These are phyloP conservation scores for Ustilago xerochloae DNA, from an alignment of 1,284 basidiomycete species.

Conservation along the genomic window DNA sequence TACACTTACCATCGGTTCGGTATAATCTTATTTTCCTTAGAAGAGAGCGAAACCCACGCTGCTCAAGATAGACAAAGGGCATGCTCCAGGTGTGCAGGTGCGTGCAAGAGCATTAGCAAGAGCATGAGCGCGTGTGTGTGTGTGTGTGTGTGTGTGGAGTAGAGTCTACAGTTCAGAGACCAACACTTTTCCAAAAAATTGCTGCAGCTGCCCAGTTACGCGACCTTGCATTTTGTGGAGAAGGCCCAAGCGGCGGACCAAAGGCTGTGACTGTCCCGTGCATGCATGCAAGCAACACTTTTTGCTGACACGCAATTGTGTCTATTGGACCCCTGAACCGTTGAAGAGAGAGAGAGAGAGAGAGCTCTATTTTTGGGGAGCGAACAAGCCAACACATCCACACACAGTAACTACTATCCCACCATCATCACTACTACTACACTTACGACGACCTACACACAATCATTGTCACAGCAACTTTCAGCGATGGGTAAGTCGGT, in stretches of 20 bases:
- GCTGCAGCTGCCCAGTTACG: not conserved
- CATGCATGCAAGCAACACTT: not conserved
- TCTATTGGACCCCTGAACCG: not conserved
- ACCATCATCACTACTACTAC: too few relatives aligned
- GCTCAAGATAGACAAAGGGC: not conserved
- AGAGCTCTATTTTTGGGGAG: not conserved
- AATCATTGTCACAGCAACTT: too few relatives aligned
- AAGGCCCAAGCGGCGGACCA: not conserved
- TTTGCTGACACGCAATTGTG: too few relatives aligned
- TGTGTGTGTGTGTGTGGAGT: not conserved
- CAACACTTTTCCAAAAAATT: not conserved
- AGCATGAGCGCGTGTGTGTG: too few relatives aligned
- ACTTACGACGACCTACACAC: too few relatives aligned
- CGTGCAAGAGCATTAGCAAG: not conserved
- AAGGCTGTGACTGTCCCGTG: not conserved
- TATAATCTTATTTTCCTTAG: not conserved
- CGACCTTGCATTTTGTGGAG: slow-evolving; percentile 2
- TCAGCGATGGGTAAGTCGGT: too few relatives aligned
- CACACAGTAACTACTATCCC: too few relatives aligned
- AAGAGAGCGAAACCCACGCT: too few relatives aligned
- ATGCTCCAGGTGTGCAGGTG: not conserved
- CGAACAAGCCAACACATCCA: not conserved
- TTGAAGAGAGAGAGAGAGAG: not conserved
- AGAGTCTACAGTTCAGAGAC: not conserved
- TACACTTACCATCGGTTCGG: not conserved